phyloP scores from a whole-genome alignment of 1,284 basidiomycete genomes.

The Porodaedalea pini region DNA sequence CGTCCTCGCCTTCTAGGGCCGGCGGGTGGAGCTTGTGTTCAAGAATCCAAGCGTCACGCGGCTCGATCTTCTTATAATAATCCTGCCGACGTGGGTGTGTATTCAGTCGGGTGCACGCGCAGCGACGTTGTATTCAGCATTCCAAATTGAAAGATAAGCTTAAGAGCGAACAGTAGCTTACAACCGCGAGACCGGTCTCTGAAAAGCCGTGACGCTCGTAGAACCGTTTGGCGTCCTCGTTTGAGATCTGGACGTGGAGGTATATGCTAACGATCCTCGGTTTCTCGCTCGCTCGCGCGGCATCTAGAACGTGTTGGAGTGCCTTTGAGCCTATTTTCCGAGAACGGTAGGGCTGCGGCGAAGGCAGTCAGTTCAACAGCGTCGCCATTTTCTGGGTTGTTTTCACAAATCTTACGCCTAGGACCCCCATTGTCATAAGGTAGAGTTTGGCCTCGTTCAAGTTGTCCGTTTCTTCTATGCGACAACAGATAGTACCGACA shows the following conservation, averaged over 20 bases:
- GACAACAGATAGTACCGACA: constrained; percentile 78
- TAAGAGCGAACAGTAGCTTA: constrained; percentile 35
- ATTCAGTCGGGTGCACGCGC: neutral
- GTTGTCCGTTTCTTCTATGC: constrained; percentile 60
- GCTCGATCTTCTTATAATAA: constrained; percentile 81
- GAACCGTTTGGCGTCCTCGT: constrained; percentile 65
- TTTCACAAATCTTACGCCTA: constrained; percentile 54
- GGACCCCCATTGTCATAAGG: constrained; percentile 80
- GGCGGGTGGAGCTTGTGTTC: constrained; percentile 44
- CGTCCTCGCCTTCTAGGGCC: constrained; percentile 1
- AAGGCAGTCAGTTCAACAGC: constrained; percentile 8
- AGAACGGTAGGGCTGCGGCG: constrained; percentile 69
- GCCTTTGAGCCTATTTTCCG: constrained; percentile 65
- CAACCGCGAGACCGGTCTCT: constrained; percentile 41
- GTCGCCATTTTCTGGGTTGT: constrained; percentile 14
- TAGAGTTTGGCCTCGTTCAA: constrained; percentile 58
- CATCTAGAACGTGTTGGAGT: constrained; percentile 58
- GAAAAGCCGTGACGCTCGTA: constrained; percentile 76
- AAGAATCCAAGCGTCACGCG: constrained; percentile 76
- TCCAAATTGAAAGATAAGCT: constrained; percentile 1
- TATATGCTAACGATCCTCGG: constrained; percentile 66
- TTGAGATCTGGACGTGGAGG: constrained; percentile 76
- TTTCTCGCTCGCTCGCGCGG: constrained; percentile 53
- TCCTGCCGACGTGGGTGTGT: constrained; percentile 35
- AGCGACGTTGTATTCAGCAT: neutral